Evolutionary conservation across 257 asterid genomes (phyloP).

Genomic region (Nyctanthes arbortristis): DNA sequence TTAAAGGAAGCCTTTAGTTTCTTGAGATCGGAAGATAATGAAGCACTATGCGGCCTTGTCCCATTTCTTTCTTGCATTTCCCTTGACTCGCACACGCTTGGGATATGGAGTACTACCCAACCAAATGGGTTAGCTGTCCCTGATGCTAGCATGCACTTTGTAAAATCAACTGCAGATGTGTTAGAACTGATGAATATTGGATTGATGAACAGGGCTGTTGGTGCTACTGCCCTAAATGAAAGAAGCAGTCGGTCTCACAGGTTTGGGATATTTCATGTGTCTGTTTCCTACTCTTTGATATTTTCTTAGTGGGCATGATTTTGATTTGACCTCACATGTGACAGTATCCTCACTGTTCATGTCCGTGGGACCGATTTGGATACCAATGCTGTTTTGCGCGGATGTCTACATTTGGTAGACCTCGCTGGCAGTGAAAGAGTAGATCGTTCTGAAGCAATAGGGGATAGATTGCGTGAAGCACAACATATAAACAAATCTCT

Average conservation of each 20-base stretch:
- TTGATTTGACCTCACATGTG: neutral
- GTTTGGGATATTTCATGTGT: constrained; percentile 26
- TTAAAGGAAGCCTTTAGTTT: constrained; percentile 23
- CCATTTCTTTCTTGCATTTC: constrained; percentile 31
- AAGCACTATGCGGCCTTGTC: neutral
- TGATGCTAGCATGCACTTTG: constrained; percentile 88
- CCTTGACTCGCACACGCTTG: constrained; percentile 89
- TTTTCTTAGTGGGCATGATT: neutral
- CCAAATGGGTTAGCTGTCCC: constrained; percentile 97
- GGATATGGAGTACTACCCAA: constrained; percentile 87
- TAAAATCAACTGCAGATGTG: constrained; percentile 47
- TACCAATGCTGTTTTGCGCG: constrained; percentile 41
- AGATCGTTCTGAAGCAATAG: constrained; percentile 55
- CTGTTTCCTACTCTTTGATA: constrained; percentile 1
- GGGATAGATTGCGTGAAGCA: constrained; percentile 60
- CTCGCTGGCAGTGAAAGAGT: constrained; percentile 74
- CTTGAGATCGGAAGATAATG: constrained; percentile 5
- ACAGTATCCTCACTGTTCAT: constrained; percentile 59
- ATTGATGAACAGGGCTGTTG: constrained; percentile 71
- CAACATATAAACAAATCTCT: constrained; percentile 55
- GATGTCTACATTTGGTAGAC: constrained; percentile 66
- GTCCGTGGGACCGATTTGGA: constrained; percentile 49
- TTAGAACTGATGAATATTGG: constrained; percentile 56
- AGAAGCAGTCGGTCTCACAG: constrained; percentile 72
- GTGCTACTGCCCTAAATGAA: constrained; percentile 60